Conservation (phyloP, 2,329 filamentous ascomycete genomes). For the Diplodia mutila region DNA sequence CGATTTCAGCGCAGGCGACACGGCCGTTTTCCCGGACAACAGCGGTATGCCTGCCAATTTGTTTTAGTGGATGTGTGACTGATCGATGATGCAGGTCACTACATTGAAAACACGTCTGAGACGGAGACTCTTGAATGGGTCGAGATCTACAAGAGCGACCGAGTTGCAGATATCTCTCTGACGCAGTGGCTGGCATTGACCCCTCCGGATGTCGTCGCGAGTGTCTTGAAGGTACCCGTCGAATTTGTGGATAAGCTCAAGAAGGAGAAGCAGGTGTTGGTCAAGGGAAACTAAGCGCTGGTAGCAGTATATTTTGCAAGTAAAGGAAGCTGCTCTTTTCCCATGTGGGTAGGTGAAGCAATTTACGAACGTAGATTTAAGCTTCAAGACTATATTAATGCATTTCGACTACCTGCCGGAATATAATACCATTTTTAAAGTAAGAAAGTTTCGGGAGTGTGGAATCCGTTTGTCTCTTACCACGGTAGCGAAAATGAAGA, state of each 20-base stretch:
- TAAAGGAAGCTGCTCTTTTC: no score
- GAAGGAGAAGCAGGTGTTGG: conserved; percentile 66
- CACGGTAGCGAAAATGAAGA: no score
- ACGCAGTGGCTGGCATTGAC: conserved; percentile 73
- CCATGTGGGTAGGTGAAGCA: no score
- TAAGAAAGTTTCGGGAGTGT: no score
- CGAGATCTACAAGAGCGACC: conserved; percentile 70
- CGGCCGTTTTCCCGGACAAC: conserved; percentile 70
- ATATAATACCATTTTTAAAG: no score
- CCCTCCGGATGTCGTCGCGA: conserved; percentile 64
- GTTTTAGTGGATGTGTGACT: not conserved
- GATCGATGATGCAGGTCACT: conserved; percentile 55
- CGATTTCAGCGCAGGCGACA: conserved; percentile 69
- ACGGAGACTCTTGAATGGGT: conserved; percentile 69
- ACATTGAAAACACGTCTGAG: conserved; percentile 69
- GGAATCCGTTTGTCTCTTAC: no score
- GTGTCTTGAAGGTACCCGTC: conserved; percentile 62
- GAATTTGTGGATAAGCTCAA: conserved; percentile 61
- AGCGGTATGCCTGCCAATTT: conserved; percentile 45
- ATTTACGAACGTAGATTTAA: no score
- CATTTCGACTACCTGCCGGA: no score
- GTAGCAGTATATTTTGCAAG: no score
- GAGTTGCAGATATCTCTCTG: conserved; percentile 67
- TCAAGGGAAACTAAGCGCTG: conserved; percentile 35
- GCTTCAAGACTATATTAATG: no score